phyloP scores from a whole-genome alignment of 805 yeast genomes.

The Teunomyces barrocoloradensis region DNA sequence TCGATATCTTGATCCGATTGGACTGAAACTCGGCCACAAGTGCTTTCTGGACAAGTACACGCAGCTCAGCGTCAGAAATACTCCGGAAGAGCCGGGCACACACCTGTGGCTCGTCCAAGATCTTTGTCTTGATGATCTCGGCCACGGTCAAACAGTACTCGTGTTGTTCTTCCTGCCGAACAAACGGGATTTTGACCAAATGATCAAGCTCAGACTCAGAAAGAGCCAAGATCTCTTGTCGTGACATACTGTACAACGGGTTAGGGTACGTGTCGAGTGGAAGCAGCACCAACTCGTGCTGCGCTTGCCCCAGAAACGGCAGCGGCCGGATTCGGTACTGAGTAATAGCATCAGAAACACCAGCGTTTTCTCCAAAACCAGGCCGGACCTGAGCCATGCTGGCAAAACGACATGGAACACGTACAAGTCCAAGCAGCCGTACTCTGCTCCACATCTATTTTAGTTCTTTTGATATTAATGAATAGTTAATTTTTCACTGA shows the following conservation, averaged over 20 bases:
- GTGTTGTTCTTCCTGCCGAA: slow-evolving; percentile 22
- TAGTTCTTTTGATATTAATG: neutral
- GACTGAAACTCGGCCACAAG: slow-evolving; percentile 14
- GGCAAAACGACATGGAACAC: neutral
- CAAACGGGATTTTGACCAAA: slow-evolving; percentile 25
- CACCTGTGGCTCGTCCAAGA: slow-evolving; percentile 23
- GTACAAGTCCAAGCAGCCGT: neutral
- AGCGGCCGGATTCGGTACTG: slow-evolving; percentile 10
- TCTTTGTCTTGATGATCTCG: slow-evolving; percentile 26
- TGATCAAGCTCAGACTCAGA: slow-evolving; percentile 21
- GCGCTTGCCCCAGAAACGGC: slow-evolving; percentile 12
- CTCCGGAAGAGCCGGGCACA: slow-evolving; percentile 16
- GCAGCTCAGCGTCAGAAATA: slow-evolving; percentile 19
- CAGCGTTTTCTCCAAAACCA: neutral
- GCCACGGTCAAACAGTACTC: slow-evolving; percentile 28
- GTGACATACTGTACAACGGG: slow-evolving; percentile 31
- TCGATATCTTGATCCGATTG: slow-evolving; percentile 24
- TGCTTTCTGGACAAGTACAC: slow-evolving; percentile 13
- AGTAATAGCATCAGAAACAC: neutral
- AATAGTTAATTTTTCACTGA: neutral
- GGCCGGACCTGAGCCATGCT: neutral
- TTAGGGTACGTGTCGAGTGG: slow-evolving; percentile 28
- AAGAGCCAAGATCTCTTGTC: slow-evolving; percentile 24
- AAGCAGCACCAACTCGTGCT: slow-evolving; percentile 10
- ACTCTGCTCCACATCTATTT: slow-evolving; percentile 2